These are phyloP conservation scores for Neostapfia colusana DNA, from an alignment of 176 grass and related monocot genomes.

Conservation along the genomic window DNA sequence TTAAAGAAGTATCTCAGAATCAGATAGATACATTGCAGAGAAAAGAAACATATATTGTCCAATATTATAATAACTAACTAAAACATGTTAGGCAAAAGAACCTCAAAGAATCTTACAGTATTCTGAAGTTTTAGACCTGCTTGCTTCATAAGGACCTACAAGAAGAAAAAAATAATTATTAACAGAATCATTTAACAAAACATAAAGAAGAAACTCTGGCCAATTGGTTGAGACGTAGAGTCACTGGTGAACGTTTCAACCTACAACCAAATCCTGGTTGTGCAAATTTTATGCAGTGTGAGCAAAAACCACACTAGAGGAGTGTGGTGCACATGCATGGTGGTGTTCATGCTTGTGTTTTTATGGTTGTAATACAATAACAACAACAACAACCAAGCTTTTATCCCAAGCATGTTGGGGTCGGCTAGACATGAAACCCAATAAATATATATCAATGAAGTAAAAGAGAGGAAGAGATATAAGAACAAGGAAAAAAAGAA, in stretches of 20 bases:
- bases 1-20: not conserved
- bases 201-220: not conserved
- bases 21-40: slow-evolving; percentile 17
- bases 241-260: not conserved
- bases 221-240: not conserved
- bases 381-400: too few relatives aligned
- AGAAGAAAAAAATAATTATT: slow-evolving; percentile 28
- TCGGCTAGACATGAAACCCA: too few relatives aligned
- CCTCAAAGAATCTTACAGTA: slow-evolving; percentile 58
- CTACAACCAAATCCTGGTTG: not conserved
- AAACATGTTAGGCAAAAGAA: not conserved
- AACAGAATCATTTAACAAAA: not conserved
- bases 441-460: too few relatives aligned
- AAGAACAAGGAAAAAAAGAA: too few relatives aligned
- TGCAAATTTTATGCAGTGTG: not conserved
- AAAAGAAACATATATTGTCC: slow-evolving; percentile 16
- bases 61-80: slow-evolving; percentile 12
- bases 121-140: slow-evolving; percentile 83
- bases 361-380: not conserved
- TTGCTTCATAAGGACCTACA: slow-evolving; percentile 88
- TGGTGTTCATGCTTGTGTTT: not conserved
- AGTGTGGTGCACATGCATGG: not conserved
- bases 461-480: too few relatives aligned
- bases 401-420: too few relatives aligned
- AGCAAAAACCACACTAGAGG: too few relatives aligned